Evolutionary conservation across 2,329 filamentous ascomycete species (phyloP).

Genomic region (Rhynchosporium secalis): DNA sequence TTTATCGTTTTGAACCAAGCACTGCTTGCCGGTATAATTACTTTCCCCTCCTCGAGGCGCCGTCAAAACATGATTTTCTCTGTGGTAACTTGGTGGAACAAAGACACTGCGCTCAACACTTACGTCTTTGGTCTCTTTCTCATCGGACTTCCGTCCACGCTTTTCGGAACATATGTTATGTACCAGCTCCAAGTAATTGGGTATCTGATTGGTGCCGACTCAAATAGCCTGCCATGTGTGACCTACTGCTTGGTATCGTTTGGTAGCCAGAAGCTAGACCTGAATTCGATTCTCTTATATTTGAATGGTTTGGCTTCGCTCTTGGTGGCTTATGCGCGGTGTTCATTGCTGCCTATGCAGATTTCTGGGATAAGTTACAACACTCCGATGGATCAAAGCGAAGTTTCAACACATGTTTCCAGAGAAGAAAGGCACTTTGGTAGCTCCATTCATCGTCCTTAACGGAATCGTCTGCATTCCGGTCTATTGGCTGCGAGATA

Average conservation of each 20-base stretch:
- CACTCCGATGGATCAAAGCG: neutral
- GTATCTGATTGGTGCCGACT: slow-evolving; percentile 9
- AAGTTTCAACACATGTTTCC: neutral
- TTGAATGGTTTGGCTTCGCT: slow-evolving; percentile 12
- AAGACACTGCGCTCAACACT: slow-evolving; percentile 12
- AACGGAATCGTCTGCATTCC: slow-evolving; percentile 14
- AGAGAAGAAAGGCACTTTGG: slow-evolving; percentile 13
- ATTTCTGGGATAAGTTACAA: slow-evolving; percentile 16
- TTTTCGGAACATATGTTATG: slow-evolving; percentile 13
- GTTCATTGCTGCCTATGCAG: slow-evolving; percentile 16
- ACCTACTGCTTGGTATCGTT: slow-evolving; percentile 14
- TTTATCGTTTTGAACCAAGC: neutral
- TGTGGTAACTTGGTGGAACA: slow-evolving; percentile 9
- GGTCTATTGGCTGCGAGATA: slow-evolving; percentile 13
- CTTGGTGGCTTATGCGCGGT: slow-evolving; percentile 8
- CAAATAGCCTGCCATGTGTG: slow-evolving; percentile 9
- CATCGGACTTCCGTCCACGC: slow-evolving; percentile 15
- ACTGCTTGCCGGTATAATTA: neutral
- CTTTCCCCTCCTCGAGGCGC: too few relatives aligned
- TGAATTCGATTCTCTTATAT: slow-evolving; percentile 12
- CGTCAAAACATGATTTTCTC: too few relatives aligned
- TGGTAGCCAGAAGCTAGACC: slow-evolving; percentile 11
- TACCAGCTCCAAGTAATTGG: slow-evolving; percentile 18
- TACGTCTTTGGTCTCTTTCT: slow-evolving; percentile 16
- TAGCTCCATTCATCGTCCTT: slow-evolving; percentile 1